Evolutionary conservation across 768 basidiomycete species (phyloP).

Genomic region (Paxillus rubicundulus): DNA sequence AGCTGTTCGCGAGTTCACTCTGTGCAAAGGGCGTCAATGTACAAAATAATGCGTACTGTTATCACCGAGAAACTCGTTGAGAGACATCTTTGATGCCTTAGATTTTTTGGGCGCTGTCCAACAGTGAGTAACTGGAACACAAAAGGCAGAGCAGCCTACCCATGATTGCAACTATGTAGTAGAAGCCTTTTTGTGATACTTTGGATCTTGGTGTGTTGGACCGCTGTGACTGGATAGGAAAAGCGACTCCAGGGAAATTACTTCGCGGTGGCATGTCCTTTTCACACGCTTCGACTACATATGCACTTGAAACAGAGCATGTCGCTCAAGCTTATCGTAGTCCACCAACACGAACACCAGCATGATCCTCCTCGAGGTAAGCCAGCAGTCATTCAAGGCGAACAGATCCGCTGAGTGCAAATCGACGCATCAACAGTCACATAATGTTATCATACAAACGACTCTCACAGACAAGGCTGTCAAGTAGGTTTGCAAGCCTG

Average conservation of each 20-base stretch:
- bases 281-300: conserved; percentile 29
- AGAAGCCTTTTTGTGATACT: conserved; percentile 12
- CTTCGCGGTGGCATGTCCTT: background rate
- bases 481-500: conserved; percentile 54
- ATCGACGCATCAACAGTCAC: conserved; percentile 51
- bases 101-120: conserved; percentile 74
- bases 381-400: background rate
- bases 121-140: conserved; percentile 5
- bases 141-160: conserved; percentile 13
- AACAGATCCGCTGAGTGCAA: background rate
- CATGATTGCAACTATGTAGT: conserved; percentile 20
- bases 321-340: background rate
- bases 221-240: conserved; percentile 10
- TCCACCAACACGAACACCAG: conserved; percentile 1
- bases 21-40: conserved; percentile 5
- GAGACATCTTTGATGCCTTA: conserved; percentile 87
- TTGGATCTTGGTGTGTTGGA: conserved; percentile 5
- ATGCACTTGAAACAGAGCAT: background rate
- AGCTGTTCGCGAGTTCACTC: conserved; percentile 41
- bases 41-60: conserved; percentile 51
- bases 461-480: conserved; percentile 82
- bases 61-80: conserved; percentile 92
- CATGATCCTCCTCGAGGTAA: conserved; percentile 88
- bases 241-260: conserved; percentile 24
- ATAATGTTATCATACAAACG: conserved; percentile 90